Percentiles rank a stretch among this genome's conserved stretches.
Conservation (phyloP, 305 asterid species). For the Fraxinus velutina region DNA sequence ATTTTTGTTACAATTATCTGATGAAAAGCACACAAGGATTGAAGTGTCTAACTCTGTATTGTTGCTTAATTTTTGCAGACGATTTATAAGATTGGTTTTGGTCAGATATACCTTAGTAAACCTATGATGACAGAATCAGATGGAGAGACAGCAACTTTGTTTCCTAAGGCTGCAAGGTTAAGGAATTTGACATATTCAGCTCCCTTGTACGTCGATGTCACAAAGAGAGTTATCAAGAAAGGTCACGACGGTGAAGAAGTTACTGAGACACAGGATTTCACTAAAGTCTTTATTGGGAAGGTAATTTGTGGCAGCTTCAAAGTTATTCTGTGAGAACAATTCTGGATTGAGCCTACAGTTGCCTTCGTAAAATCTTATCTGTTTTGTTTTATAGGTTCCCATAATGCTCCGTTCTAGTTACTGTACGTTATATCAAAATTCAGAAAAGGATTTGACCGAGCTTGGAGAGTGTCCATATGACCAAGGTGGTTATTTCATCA, state of each 20-base stretch:
- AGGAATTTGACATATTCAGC: constrained; percentile 97
- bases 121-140: constrained; percentile 99
- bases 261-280: constrained; percentile 93
- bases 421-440: constrained; percentile 82
- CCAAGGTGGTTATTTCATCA: constrained; percentile 95
- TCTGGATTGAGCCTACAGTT: not conserved
- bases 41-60: constrained; percentile 18
- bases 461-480: constrained; percentile 97
- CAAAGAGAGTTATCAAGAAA: constrained; percentile 80
- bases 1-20: not conserved
- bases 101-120: constrained; percentile 95
- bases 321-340: not conserved
- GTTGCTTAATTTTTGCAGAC: constrained; percentile 53
- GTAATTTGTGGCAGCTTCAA: constrained; percentile 32
- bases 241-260: constrained; percentile 99
- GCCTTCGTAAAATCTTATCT: constrained; percentile 10
- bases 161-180: constrained; percentile 98
- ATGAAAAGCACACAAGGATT: not conserved
- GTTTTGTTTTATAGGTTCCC: constrained; percentile 58
- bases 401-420: constrained; percentile 96
- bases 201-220: constrained; percentile 90
- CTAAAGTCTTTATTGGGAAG: constrained; percentile 98
- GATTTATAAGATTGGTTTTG: constrained; percentile 77
- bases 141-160: constrained; percentile 96
- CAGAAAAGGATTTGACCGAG: constrained; percentile 96